A percentile compares a stretch with the other conserved stretches of the same genome.
Evolutionary conservation across 1,139 yeast genomes (phyloP).

Genomic region (Yamadazyma blattariae): DNA sequence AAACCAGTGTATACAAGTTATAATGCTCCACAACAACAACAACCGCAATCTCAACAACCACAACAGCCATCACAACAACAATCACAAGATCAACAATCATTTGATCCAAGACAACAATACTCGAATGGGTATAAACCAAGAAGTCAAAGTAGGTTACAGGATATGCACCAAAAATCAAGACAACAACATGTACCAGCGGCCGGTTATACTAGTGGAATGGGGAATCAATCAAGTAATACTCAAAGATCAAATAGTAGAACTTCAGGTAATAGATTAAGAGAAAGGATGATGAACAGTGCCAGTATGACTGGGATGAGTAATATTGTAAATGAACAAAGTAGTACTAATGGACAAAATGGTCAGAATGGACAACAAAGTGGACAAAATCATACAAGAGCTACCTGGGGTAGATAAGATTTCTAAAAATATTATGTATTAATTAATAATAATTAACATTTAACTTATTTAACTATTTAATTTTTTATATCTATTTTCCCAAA

Average conservation of each 20-base stretch:
- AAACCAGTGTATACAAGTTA: constrained; percentile 30
- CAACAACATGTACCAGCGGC: constrained; percentile 40
- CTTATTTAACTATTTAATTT: neutral
- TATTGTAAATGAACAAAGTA: constrained; percentile 6
- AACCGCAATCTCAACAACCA: constrained; percentile 12
- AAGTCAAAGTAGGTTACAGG: constrained; percentile 38
- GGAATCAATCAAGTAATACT: constrained; percentile 14
- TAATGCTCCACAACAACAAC: constrained; percentile 17
- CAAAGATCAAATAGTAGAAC: constrained; percentile 28
- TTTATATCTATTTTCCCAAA: constrained; percentile 48
- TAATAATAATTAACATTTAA: neutral
- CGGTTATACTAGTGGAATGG: constrained; percentile 23
- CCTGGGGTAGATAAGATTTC: constrained; percentile 23
- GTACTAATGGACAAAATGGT: neutral
- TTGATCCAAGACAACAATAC: constrained; percentile 6
- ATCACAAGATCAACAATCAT: constrained; percentile 5
- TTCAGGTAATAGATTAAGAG: constrained; percentile 35
- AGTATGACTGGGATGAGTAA: constrained; percentile 16
- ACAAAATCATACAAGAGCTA: constrained; percentile 12
- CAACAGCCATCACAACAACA: constrained; percentile 9
- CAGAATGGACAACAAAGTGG: neutral
- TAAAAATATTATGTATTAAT: neutral
- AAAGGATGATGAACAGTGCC: constrained; percentile 28
- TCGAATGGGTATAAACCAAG: constrained; percentile 27
- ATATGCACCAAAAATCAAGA: constrained; percentile 43